phyloP scores from a whole-genome alignment of 148 eudicot species.

The Rhododendron ferrugineum region DNA sequence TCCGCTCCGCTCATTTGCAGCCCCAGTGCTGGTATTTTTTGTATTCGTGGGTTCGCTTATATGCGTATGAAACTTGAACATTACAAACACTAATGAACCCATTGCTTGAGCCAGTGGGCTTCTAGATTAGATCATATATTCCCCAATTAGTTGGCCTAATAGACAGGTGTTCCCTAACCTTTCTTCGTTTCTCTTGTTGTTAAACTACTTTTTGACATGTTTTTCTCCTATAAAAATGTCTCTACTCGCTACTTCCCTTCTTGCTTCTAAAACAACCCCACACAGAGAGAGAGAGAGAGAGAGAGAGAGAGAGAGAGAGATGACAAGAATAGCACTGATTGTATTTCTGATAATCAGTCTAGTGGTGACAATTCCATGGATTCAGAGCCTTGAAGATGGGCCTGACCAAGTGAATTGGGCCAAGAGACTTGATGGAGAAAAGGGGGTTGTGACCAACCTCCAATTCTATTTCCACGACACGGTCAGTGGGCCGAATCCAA shows the following conservation, averaged over 20 bases:
- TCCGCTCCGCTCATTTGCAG: too few species aligned
- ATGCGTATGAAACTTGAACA: neutral
- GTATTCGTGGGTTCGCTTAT: neutral
- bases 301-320: neutral
- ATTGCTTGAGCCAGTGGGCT: neutral
- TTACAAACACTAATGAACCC: neutral
- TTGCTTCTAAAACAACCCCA: neutral
- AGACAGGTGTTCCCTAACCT: neutral
- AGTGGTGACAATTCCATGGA: neutral
- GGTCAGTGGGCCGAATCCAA: conserved; percentile 16
- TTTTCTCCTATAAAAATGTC: neutral
- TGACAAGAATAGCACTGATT: neutral
- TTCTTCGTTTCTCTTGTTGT: neutral
- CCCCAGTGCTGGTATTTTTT: too few species aligned
- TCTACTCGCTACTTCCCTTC: neutral
- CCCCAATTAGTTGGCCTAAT: neutral
- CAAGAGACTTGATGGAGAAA: conserved; percentile 1
- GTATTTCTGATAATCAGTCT: neutral
- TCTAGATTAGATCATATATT: neutral
- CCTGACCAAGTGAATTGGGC: conserved; percentile 21
- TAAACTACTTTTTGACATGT: neutral
- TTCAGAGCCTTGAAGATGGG: conserved; percentile 5
- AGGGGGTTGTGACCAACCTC: conserved; percentile 24
- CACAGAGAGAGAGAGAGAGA: too few species aligned
- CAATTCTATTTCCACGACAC: conserved; percentile 35